Base-by-base conservation (phyloP, 1,284 basidiomycete genomes). In the Rhodotorula sp. region DNA sequence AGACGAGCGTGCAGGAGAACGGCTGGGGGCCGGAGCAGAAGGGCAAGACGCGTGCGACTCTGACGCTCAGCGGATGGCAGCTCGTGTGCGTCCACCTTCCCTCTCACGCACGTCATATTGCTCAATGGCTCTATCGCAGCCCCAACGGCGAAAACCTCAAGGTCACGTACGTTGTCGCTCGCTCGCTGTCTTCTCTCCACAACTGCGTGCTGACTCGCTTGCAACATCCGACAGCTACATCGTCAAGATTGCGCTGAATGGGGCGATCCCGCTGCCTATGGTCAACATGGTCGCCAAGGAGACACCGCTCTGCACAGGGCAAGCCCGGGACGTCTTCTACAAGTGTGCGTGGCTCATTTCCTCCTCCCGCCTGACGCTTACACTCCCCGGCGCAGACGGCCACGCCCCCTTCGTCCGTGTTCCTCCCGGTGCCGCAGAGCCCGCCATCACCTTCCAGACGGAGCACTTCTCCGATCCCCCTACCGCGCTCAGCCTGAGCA, bases 201-300 rank as follows among this genome's bases (percentile, higher is more conserved):
- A 13, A n/a, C 44, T 4, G 32, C 4, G 53, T 7, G 3, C 21
- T 50, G 21, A 21, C 56, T 25, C 57, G 19, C n/a, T 0, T 0
- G 9, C 17, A 10, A 39, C 7, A 0, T 12, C 17, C 34, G 13
- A 15, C 57, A 68, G 66, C 32, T 72, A 75, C 66, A 59, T 75
- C 41, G 73, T 75, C 67, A 72, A 70, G 41, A 68, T 72, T 39
- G 54, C 64, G 22, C 57, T 75, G 25, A 75, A 75, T 39, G 73
- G 73, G 4, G 58, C 61, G 9, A 70, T 75, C 8, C 73, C 73
- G 2, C 44, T 46, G 7, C 62, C 71, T 8, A 59, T 75, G 59
- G 73, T 75, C 39, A 44, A 53, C 22, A 67, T 65, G 61, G 44
- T 75, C 13, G 73, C 73, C 3, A 61, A 53, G 39, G 73, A 75